Evolutionary conservation across 306 rosid genomes (phyloP).

Genomic region (Prunus fruticosa): DNA sequence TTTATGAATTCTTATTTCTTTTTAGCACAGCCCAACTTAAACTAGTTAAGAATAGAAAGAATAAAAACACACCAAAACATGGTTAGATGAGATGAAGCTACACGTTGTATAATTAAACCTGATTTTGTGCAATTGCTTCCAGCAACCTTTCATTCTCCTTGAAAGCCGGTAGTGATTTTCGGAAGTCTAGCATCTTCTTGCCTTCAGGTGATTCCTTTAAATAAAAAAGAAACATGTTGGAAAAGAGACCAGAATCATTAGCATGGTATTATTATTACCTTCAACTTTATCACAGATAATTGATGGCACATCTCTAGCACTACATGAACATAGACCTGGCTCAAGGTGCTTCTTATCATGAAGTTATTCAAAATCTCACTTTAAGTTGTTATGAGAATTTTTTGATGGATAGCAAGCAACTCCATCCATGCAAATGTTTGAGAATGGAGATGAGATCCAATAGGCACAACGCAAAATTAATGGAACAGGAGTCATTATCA

Average conservation of each 20-base stretch:
- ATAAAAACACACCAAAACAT: neutral
- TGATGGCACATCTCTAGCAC: constrained; percentile 5
- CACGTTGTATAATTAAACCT: constrained; percentile 27
- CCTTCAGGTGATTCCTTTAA: constrained; percentile 62
- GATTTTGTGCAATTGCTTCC: constrained; percentile 56
- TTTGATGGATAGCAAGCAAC: neutral
- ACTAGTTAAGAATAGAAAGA: neutral
- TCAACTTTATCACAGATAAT: constrained; percentile 9
- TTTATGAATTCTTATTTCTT: neutral
- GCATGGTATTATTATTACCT: neutral
- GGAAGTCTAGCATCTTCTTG: constrained; percentile 45
- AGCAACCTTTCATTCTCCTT: constrained; percentile 53
- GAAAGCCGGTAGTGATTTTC: constrained; percentile 49
- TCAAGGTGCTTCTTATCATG: neutral
- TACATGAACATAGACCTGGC: neutral
- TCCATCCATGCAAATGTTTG: neutral
- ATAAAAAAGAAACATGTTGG: neutral
- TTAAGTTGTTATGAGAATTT: neutral
- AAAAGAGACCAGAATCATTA: constrained; percentile 1
- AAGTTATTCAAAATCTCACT: neutral
- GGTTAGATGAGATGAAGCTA: constrained; percentile 10
- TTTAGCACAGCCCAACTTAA: neutral
- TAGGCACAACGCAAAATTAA: neutral
- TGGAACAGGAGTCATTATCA: neutral
- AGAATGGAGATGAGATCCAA: neutral